Conservation (phyloP, 2,329 filamentous ascomycete species). For the Chlorencoelia australis region DNA sequence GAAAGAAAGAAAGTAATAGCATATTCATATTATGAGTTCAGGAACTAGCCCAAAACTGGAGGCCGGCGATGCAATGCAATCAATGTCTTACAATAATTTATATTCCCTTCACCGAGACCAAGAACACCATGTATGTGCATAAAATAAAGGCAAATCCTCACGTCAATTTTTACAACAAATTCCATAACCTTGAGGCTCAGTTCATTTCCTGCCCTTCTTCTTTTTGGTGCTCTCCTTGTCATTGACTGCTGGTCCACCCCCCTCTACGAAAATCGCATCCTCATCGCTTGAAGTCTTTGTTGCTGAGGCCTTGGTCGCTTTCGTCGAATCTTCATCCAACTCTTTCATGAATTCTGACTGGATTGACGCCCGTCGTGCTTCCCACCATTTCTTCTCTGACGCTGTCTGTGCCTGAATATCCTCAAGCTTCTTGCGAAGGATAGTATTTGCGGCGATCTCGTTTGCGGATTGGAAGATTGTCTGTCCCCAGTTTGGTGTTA, state of each 20-base stretch:
- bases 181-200: too few relatives aligned
- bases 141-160: too few relatives aligned
- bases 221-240: conserved; percentile 36
- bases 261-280: conserved; percentile 69
- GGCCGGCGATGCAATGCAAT: too few relatives aligned
- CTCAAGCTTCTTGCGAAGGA: conserved; percentile 63
- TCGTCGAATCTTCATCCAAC: conserved; percentile 53
- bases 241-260: conserved; percentile 12
- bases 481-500: conserved; percentile 81
- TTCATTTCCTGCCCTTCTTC: conserved; percentile 57
- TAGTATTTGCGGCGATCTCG: conserved; percentile 81
- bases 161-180: too few relatives aligned
- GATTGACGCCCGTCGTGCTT: conserved; percentile 65
- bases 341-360: conserved; percentile 76
- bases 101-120: too few relatives aligned
- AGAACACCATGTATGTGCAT: too few relatives aligned
- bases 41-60: too few relatives aligned
- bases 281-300: conserved; percentile 48
- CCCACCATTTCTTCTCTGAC: conserved; percentile 86
- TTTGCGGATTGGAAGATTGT: conserved; percentile 95
- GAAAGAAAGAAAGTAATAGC: too few relatives aligned
- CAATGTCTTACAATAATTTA: too few relatives aligned
- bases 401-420: conserved; percentile 63
- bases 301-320: conserved; percentile 28
- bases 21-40: too few relatives aligned